Evolutionary conservation across 2,329 filamentous ascomycete genomes (phyloP).

Genomic region (Daldinia eschscholtzii): DNA sequence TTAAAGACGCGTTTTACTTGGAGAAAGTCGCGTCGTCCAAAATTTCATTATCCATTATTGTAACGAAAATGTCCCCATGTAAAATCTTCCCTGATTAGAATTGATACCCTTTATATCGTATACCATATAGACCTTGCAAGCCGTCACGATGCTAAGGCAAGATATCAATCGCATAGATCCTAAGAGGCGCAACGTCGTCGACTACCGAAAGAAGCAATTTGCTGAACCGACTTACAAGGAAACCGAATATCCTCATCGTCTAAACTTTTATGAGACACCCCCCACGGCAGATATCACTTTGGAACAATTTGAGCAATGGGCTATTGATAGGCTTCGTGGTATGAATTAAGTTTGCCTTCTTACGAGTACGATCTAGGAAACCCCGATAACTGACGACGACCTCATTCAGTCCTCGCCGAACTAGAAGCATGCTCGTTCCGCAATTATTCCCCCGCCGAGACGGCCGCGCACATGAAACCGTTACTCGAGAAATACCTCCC

Average conservation of each 20-base stretch:
- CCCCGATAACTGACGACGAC: conserved; percentile 35
- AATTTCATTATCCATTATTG: conserved; percentile 10
- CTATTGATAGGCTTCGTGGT: conserved; percentile 90
- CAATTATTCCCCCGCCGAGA: conserved; percentile 87
- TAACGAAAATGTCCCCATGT: conserved; percentile 15
- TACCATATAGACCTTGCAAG: not conserved
- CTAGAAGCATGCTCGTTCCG: conserved; percentile 96
- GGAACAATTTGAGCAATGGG: conserved; percentile 99
- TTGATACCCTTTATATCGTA: not conserved
- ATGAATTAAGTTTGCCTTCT: conserved; percentile 43
- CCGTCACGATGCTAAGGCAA: conserved; percentile 48
- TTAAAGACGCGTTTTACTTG: conserved; percentile 43
- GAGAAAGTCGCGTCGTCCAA: conserved; percentile 36
- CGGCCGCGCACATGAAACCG: conserved; percentile 83
- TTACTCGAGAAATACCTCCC: conserved; percentile 78
- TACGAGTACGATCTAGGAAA: not conserved
- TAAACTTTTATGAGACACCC: conserved; percentile 91
- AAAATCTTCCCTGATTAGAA: conserved; percentile 14
- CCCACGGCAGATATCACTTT: conserved; percentile 95
- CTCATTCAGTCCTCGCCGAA: conserved; percentile 78
- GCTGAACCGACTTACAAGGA: conserved; percentile 81
- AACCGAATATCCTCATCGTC: conserved; percentile 82
- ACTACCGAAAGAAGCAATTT: conserved; percentile 90
- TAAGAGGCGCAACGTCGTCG: conserved; percentile 84
- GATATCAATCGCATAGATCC: conserved; percentile 66